Conservation (phyloP, 176 grass and related monocot species). For the Thalia dealbata region DNA sequence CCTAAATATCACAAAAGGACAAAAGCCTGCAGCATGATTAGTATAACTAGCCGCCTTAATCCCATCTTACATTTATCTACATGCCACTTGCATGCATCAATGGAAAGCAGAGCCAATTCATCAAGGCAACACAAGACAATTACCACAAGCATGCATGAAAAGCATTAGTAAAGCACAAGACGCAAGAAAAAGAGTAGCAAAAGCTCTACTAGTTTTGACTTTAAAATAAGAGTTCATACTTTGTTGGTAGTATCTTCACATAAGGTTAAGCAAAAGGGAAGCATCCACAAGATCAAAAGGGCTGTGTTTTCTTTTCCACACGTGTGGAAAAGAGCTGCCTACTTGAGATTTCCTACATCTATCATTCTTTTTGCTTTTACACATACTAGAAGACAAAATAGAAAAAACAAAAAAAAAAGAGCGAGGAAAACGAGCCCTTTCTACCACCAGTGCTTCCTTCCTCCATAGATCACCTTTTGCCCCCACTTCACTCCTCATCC, state of each 20-base stretch:
- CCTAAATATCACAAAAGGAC: too few relatives aligned
- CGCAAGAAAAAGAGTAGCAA: background rate
- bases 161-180: background rate
- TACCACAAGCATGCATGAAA: too few relatives aligned
- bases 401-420: too few relatives aligned
- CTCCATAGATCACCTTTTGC: background rate
- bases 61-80: too few relatives aligned
- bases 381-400: conserved; percentile 3
- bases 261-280: background rate
- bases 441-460: background rate
- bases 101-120: too few relatives aligned
- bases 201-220: background rate
- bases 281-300: background rate
- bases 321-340: background rate
- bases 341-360: background rate
- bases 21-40: too few relatives aligned
- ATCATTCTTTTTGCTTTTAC: background rate
- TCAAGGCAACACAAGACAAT: too few relatives aligned
- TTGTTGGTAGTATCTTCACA: background rate
- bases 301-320: background rate
- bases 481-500: background rate
- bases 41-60: too few relatives aligned
- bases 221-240: background rate
- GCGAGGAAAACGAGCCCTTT: background rate
- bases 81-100: too few relatives aligned